Percentiles rank a stretch among this genome's conserved stretches.
Conservation (phyloP, 192 early-diverging fungal species). For the Umbelopsis sp. region DNA sequence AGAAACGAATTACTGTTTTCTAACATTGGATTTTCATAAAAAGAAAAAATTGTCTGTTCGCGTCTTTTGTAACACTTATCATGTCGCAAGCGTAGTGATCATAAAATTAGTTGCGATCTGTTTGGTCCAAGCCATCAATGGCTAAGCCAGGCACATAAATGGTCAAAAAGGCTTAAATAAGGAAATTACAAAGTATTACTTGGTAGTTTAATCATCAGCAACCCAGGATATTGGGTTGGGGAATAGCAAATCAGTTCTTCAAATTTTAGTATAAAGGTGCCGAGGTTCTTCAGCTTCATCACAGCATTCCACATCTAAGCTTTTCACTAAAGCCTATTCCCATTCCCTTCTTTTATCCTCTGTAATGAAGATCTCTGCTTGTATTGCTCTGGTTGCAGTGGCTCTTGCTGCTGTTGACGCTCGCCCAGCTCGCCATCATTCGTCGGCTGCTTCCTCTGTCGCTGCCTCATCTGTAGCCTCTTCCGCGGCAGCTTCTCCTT, state of each 20-base stretch:
- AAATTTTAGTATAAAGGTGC: neutral
- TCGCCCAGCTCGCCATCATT: conserved; percentile 6
- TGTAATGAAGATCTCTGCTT: conserved; percentile 29
- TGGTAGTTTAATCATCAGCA: too few relatives aligned
- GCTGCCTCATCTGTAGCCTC: conserved; percentile 17
- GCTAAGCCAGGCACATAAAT: neutral
- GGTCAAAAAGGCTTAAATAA: conserved; percentile 1
- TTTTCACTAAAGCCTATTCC: neutral
- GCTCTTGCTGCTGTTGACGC: conserved; percentile 17
- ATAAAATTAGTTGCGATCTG: neutral
- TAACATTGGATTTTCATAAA: neutral
- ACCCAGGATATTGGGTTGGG: too few relatives aligned
- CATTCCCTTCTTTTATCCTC: conserved; percentile 21
- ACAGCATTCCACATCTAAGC: neutral
- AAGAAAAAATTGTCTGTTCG: neutral
- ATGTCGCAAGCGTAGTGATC: neutral
- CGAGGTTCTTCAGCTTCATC: neutral
- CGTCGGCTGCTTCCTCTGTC: neutral
- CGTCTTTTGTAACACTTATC: neutral
- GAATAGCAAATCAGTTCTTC: neutral
- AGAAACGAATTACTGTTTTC: neutral
- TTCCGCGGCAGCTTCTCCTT: neutral
- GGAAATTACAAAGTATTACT: neutral
- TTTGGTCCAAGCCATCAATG: neutral
- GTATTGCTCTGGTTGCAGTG: conserved; percentile 23